Conservation (phyloP, 2,329 filamentous ascomycete species). For the Aspergillus pseudoglaucus region DNA sequence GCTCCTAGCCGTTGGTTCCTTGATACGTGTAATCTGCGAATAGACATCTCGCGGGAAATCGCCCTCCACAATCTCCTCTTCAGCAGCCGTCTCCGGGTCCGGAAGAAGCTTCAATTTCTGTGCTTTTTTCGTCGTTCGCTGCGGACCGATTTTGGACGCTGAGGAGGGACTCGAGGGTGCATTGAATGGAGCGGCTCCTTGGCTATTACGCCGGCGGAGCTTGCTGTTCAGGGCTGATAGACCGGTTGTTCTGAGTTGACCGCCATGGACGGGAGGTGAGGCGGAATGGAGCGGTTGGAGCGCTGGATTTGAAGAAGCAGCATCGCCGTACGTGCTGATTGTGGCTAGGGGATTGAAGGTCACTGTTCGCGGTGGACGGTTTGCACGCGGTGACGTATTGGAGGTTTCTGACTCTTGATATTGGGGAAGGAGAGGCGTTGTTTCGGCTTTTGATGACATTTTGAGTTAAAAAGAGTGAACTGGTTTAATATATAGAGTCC, state of each 20-base stretch:
- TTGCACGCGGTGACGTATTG: constrained; percentile 34
- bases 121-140: constrained; percentile 88
- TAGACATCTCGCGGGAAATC: constrained; percentile 94
- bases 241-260: constrained; percentile 48
- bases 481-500: constrained; percentile 10
- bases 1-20: constrained; percentile 85
- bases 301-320: constrained; percentile 34
- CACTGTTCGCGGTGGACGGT: constrained; percentile 37
- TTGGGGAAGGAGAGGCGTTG: constrained; percentile 36
- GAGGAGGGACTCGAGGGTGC: constrained; percentile 37
- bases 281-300: constrained; percentile 36
- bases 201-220: constrained; percentile 77
- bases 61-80: constrained; percentile 72
- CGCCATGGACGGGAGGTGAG: constrained; percentile 26
- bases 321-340: constrained; percentile 38
- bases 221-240: constrained; percentile 81
- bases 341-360: constrained; percentile 44
- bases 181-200: constrained; percentile 51
- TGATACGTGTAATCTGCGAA: constrained; percentile 95
- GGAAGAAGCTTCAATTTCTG: constrained; percentile 97
- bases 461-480: constrained; percentile 6
- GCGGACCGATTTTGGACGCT: constrained; percentile 75
- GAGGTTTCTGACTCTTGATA: constrained; percentile 21
- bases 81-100: constrained; percentile 75
- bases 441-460: constrained; percentile 36